A percentile compares a stretch with the other conserved stretches of the same genome.
These are phyloP conservation scores for Nyctanthes arbortristis DNA, from an alignment of 257 asterid genomes.

Conservation along the genomic window DNA sequence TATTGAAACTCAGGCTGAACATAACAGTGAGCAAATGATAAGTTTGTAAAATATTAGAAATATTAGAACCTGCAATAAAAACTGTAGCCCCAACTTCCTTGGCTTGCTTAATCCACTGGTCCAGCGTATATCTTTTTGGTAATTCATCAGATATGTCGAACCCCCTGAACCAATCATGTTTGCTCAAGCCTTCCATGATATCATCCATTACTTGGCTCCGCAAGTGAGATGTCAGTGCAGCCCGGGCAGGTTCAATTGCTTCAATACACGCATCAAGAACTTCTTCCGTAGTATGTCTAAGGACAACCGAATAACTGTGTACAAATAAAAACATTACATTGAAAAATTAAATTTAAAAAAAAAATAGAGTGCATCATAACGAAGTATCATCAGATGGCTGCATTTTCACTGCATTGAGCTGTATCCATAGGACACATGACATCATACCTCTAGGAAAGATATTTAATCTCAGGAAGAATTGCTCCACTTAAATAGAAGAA, in stretches of 20 bases:
- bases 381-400: neutral
- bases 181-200: constrained; percentile 63
- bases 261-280: constrained; percentile 89
- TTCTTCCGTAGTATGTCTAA: constrained; percentile 94
- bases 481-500: neutral
- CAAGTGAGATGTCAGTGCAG: constrained; percentile 69
- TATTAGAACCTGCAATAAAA: constrained; percentile 76
- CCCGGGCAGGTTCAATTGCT: constrained; percentile 74
- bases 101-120: constrained; percentile 80
- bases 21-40: neutral
- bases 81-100: constrained; percentile 76
- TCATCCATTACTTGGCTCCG: constrained; percentile 77
- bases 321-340: constrained; percentile 20
- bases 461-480: neutral
- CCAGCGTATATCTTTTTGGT: constrained; percentile 59
- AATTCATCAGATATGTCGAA: constrained; percentile 76
- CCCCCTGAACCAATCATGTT: constrained; percentile 70
- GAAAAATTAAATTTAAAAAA: constrained; percentile 13
- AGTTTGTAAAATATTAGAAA: constrained; percentile 19
- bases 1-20: neutral
- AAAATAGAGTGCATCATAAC: constrained; percentile 12
- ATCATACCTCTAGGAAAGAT: neutral
- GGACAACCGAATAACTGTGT: constrained; percentile 80
- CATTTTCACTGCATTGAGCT: neutral
- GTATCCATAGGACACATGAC: neutral